phyloP scores from a whole-genome alignment of 2,329 filamentous ascomycete genomes.

The Ceratocystis diversiconidia region DNA sequence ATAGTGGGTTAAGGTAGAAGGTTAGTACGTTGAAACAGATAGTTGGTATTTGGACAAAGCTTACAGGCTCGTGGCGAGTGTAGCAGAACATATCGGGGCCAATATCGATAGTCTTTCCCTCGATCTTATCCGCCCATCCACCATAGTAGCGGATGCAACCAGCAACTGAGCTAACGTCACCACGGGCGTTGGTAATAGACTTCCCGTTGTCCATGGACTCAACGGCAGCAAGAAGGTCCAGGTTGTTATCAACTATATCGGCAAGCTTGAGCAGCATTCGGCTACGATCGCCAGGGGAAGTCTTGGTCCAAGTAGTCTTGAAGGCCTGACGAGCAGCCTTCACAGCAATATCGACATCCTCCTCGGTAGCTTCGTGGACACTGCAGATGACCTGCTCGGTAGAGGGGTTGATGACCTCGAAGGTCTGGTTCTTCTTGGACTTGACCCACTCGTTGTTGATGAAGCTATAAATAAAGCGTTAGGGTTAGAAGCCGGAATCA shows the following conservation, averaged over 20 bases:
- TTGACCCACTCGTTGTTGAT: conserved; percentile 83
- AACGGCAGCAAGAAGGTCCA: conserved; percentile 31
- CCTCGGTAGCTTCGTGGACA: conserved; percentile 34
- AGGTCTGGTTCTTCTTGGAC: conserved; percentile 18
- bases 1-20: conserved; percentile 20
- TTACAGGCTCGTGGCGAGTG: conserved; percentile 33
- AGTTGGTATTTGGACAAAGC: background rate
- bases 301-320: conserved; percentile 30
- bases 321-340: conserved; percentile 35
- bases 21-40: background rate
- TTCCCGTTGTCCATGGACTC: conserved; percentile 34
- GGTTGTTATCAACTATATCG: conserved; percentile 28
- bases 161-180: conserved; percentile 25
- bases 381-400: conserved; percentile 20
- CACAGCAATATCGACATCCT: conserved; percentile 35
- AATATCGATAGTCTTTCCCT: conserved; percentile 28
- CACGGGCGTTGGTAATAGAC: conserved; percentile 29
- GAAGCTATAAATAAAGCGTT: conserved; percentile 40
- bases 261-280: conserved; percentile 33
- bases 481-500: conserved; percentile 38
- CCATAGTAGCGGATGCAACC: conserved; percentile 31
- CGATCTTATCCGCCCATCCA: conserved; percentile 28
- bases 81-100: conserved; percentile 35
- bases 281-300: conserved; percentile 29
- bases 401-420: conserved; percentile 21